Percentiles rank a stretch among this genome's conserved stretches.
These are phyloP conservation scores for Apostasia shenzhenica DNA, from an alignment of 106 monocot species.

Conservation along the genomic window DNA sequence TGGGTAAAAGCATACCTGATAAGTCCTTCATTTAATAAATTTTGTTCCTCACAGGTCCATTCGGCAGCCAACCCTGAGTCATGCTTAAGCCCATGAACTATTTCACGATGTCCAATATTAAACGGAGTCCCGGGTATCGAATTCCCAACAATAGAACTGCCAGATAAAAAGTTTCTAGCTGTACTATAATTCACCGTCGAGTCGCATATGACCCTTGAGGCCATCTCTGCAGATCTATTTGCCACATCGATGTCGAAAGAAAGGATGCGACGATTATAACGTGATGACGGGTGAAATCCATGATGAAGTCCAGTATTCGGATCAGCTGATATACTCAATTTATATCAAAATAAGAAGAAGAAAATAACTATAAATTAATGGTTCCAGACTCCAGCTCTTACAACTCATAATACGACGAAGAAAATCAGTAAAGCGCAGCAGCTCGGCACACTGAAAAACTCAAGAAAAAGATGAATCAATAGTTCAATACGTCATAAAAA, in stretches of 20 bases:
- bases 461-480: too few relatives aligned
- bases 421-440: not conserved
- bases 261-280: conserved; percentile 7
- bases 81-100: conserved; percentile 4
- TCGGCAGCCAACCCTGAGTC: conserved; percentile 11
- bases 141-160: conserved; percentile 2
- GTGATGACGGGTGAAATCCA: conserved; percentile 3
- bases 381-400: not conserved
- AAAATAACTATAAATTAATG: not conserved
- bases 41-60: conserved; percentile 19
- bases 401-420: not conserved
- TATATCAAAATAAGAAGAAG: not conserved
- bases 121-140: conserved; percentile 12
- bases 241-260: conserved; percentile 12
- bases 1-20: conserved; percentile 13
- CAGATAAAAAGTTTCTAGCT: not conserved
- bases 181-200: conserved; percentile 3
- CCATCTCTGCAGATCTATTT: not conserved
- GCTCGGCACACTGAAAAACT: too few relatives aligned
- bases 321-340: conserved; percentile 11
- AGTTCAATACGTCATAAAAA: too few relatives aligned
- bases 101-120: not conserved
- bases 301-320: conserved; percentile 9
- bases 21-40: conserved; percentile 12
- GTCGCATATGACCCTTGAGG: not conserved